phyloP scores from a whole-genome alignment of 2,329 filamentous ascomycete species.

The Sclerotinia minor region DNA sequence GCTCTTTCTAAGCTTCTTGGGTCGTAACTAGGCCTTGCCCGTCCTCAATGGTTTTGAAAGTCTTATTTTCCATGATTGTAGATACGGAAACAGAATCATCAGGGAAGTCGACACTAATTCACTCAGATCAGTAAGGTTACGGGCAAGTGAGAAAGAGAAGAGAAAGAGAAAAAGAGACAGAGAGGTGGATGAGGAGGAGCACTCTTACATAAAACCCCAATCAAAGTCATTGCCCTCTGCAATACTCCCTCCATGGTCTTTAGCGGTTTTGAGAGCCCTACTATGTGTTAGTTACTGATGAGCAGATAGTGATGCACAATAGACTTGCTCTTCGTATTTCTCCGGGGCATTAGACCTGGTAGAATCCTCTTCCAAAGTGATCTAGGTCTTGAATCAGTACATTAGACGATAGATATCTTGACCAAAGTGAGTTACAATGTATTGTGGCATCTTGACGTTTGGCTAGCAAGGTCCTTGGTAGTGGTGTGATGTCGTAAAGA shows the following conservation, averaged over 20 bases:
- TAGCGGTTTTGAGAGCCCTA: not conserved
- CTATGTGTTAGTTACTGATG: not conserved
- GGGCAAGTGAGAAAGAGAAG: too few species aligned
- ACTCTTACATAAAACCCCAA: not conserved
- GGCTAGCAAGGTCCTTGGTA: not conserved
- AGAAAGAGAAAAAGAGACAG: too few species aligned
- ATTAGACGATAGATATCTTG: not conserved
- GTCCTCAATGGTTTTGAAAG: not conserved
- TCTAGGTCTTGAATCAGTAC: not conserved
- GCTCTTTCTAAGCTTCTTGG: not conserved
- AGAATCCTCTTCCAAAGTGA: not conserved
- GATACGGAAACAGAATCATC: not conserved
- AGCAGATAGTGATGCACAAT: not conserved
- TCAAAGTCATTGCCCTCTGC: not conserved
- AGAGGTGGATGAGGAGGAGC: not conserved
- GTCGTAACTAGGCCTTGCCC: not conserved
- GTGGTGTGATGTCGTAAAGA: not conserved
- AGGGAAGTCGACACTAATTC: not conserved
- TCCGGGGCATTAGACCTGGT: not conserved
- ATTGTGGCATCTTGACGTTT: not conserved
- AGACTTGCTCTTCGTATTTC: conserved; percentile 1
- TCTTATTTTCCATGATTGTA: not conserved
- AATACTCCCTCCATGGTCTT: not conserved
- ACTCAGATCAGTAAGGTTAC: not conserved
- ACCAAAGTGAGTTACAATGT: not conserved